phyloP scores from a whole-genome alignment of 1,284 basidiomycete genomes.

The Naganishia cerealis region DNA sequence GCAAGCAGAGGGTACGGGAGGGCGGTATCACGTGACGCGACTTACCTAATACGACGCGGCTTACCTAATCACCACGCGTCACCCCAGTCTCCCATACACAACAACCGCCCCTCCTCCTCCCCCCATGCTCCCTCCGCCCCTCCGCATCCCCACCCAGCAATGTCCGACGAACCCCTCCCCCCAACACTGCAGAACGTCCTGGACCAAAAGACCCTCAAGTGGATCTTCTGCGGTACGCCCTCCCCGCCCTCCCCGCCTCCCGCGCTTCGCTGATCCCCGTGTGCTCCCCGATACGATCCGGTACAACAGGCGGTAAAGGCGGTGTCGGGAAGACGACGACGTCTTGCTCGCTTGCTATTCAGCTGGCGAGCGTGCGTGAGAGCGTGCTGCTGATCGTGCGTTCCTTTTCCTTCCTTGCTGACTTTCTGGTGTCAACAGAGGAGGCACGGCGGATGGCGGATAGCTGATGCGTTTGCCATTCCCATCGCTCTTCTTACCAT shows the following conservation, averaged over 20 bases:
- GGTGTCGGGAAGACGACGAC: constrained; percentile 96
- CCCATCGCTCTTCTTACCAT: not conserved
- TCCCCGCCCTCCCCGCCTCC: not conserved
- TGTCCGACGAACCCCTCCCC: constrained; percentile 56
- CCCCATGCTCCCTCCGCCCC: too few relatives aligned
- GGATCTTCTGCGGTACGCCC: constrained; percentile 88
- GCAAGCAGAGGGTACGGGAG: too few relatives aligned
- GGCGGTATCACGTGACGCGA: too few relatives aligned
- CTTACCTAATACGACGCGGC: too few relatives aligned
- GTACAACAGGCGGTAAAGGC: constrained; percentile 81
- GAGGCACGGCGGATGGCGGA: too few relatives aligned
- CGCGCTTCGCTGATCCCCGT: not conserved
- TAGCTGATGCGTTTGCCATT: not conserved
- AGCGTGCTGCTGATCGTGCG: constrained; percentile 89
- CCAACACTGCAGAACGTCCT: constrained; percentile 85
- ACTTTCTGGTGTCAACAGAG: not conserved
- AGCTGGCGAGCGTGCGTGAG: constrained; percentile 79
- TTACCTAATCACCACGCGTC: too few relatives aligned
- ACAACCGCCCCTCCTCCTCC: too few relatives aligned
- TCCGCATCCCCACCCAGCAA: too few relatives aligned
- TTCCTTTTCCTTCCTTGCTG: constrained; percentile 32
- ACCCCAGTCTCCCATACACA: too few relatives aligned
- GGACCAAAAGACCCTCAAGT: constrained; percentile 83
- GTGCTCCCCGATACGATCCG: constrained; percentile 5
- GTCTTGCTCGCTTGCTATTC: constrained; percentile 91